Base-by-base conservation (phyloP, 2,329 filamentous ascomycete genomes). In the Chalara sp. region DNA sequence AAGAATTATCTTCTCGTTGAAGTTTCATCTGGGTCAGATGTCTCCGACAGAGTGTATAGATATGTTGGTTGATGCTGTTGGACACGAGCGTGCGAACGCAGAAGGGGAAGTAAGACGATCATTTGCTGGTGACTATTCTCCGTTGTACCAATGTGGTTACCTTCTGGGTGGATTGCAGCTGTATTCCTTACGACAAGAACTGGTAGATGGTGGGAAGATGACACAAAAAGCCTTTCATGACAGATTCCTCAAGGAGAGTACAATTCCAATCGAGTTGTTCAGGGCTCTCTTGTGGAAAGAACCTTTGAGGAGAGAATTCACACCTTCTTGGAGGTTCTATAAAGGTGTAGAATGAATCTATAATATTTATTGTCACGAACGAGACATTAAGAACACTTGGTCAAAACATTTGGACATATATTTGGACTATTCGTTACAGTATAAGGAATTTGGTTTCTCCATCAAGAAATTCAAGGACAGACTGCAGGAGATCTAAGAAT, bases 81-180 rank as follows among this genome's bases (percentile, higher is more conserved):
- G 78, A 1, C 80, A 83, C 57, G 79, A 83, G 64, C 68, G 76
- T 6, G 72, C 74, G 1, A 81, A 76, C 3, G 80, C 80, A 0
- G 79, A 83, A 61, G 80, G 77, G 1, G 80, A 83, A 61, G 79
- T 83, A 1, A 68, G 79, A 12, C 65, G 80, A 30, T 79, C 75
- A 11, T 71, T 83, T 32, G 73, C 72, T 52, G 78, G 78, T 1
- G 72, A 77, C 12, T 82, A 82, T 60, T 65, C 71, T 1, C 78
- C 80, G 1, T 59, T 83, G 6, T 83, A 83, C 55, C 79, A 83
- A 62, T 76, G 75, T 0, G 79, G 74, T 0, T 83, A 83, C 59
- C 76, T 82, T 72, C 65, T 82, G 1, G 79, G 80, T 0, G 79
- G 79, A 1, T 61, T 83, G 58, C 79, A 83, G 61, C 59, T 83